Base-by-base conservation (phyloP, 768 basidiomycete species). In the Sutorius australiensis region DNA sequence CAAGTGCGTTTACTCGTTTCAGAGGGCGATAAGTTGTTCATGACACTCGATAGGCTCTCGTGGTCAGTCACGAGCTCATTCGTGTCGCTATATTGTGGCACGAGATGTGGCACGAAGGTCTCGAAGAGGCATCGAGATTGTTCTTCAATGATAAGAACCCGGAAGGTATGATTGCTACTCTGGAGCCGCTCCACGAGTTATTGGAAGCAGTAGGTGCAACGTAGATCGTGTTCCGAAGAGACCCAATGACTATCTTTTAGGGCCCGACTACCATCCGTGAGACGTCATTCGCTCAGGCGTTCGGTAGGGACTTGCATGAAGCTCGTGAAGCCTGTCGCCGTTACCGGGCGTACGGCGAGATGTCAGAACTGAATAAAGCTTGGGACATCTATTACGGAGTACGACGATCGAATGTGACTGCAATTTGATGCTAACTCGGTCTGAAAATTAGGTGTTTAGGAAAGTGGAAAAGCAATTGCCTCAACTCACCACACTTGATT, bases 351-450 rank as follows among this genome's bases (percentile, higher is more conserved):
- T 90, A 89, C 63, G 90, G 90, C 24, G 95, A 99, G 66, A 80
- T 83, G 51, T 84, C 82, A 46, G 93, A 98, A 65, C 74, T 99
- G 43, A 97, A 98, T 67, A 92, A 89, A 65, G 97, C 97, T 31
- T 99, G 97, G 97, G 97, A 98, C 63, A 94, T 98, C 27, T 99
- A 99, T 71, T 99, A 98, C 63, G 84, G 83, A 44, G 93, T 92
- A 65, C 57, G 85, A 19, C 38, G 33, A 14, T 39, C 1, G 5
- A 69, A n/a, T 19, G 5, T 34, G 9, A 12, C 38, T 34, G 13
- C 16, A 19, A 47, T 48, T 34, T 17, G 36, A 45, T 32, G 33
- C 34, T 53, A 19, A 59, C 46, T 39, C 34, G 28, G 42, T 54
- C 12, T 12, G 14, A 16, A 38, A 40, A 37, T 6, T 58, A 95